Base-by-base conservation (phyloP, 148 eudicot species). In the Arctostaphylos glauca region DNA sequence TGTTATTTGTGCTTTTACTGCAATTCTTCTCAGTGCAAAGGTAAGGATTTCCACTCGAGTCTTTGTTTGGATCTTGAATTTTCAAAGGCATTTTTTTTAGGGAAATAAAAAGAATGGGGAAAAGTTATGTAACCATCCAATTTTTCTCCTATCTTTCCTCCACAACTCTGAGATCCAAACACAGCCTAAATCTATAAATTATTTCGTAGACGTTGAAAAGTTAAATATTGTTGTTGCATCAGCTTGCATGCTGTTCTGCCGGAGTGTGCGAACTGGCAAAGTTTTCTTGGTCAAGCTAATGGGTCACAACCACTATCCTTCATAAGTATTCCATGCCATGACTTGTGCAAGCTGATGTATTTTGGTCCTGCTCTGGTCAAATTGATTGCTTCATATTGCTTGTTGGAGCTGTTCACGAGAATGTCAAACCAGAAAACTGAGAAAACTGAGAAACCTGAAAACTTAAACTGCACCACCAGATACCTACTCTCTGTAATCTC, bases 311-410 rank as follows among this genome's bases (percentile, higher is more conserved):
- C 84, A 66, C 62, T 84, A 73, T 85, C 93, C 76, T 86, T 88
- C 80, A 80, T 90, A 70, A 90, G 94, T 86, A 89, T 92, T 85
- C 84, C 56, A 52, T 91, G 94, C 89, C 92, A 89, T 75, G 94
- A 93, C 79, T 81, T 94, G 80, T 92, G 98, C 89, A 90, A 91
- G 86, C 80, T 94, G 79, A 76, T 96, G 86, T 93, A 96, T 89
- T 91, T 86, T 82, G 98, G 97, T 54, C 89, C 98, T 21, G 83
- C 91, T 70, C 59, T 85, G 50, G 84, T 92, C 67, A 93, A 94
- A 85, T 80, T 93, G 71, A 87, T 90, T 77, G 89, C 97, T 81
- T 94, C 99, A 9, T 85, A 88, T 86, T 93, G 96, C 86, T 89
- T 96, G 52, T 67, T 92, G 72, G 97, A 96, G 85, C 81, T 93